Evolutionary conservation across 2,329 filamentous ascomycete genomes (phyloP).

Genomic region (Trichoderma breve): DNA sequence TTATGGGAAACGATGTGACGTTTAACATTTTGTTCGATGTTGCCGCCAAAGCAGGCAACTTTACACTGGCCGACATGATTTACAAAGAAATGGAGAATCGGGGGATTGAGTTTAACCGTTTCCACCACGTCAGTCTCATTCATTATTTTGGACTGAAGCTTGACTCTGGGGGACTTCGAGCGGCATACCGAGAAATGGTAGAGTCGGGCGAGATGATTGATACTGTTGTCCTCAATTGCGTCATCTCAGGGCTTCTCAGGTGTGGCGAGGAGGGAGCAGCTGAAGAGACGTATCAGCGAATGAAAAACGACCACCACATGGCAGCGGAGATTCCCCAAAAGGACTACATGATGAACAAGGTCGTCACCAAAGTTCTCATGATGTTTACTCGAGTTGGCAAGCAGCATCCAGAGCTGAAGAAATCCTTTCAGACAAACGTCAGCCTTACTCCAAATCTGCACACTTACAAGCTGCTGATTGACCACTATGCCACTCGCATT

Average conservation of each 20-base stretch:
- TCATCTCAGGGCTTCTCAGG: slow-evolving; percentile 74
- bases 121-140: slow-evolving; percentile 78
- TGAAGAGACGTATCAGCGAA: slow-evolving; percentile 76
- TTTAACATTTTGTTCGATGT: slow-evolving; percentile 93
- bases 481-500: slow-evolving; percentile 64
- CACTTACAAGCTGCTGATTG: slow-evolving; percentile 78
- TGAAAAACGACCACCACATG: slow-evolving; percentile 63
- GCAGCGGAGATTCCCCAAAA: slow-evolving; percentile 41
- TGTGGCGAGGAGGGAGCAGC: slow-evolving; percentile 75
- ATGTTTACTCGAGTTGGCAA: slow-evolving; percentile 57
- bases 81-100: slow-evolving; percentile 76
- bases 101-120: slow-evolving; percentile 68
- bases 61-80: slow-evolving; percentile 77
- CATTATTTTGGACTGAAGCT: slow-evolving; percentile 75
- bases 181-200: slow-evolving; percentile 81
- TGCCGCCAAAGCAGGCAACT: slow-evolving; percentile 82
- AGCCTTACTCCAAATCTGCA: slow-evolving; percentile 70
- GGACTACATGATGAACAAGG: slow-evolving; percentile 47
- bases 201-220: slow-evolving; percentile 83
- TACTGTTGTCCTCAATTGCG: slow-evolving; percentile 79
- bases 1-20: slow-evolving; percentile 71
- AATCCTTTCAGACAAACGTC: slow-evolving; percentile 58
- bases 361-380: slow-evolving; percentile 55
- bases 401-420: slow-evolving; percentile 53
- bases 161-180: slow-evolving; percentile 71